A percentile compares a stretch with the other conserved stretches of the same genome.
These are phyloP conservation scores for Lathyrus oleraceus DNA, from an alignment of 306 rosid species.

Conservation along the genomic window DNA sequence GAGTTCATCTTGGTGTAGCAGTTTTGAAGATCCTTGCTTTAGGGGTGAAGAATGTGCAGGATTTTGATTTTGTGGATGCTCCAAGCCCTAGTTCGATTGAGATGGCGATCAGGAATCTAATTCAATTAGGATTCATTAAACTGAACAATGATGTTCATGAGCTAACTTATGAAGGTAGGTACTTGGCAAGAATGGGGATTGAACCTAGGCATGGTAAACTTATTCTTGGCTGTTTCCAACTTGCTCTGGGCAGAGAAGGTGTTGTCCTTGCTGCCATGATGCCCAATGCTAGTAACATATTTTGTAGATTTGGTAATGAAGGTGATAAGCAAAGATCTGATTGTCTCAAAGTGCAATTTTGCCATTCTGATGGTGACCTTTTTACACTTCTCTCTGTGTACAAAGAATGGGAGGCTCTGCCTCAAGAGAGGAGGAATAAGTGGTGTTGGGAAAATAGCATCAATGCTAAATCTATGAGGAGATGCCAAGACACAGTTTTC, in stretches of 20 bases:
- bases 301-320: slow-evolving; percentile 85
- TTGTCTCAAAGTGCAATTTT: slow-evolving; percentile 81
- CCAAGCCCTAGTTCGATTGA: slow-evolving; percentile 83
- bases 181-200: slow-evolving; percentile 76
- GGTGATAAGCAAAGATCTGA: slow-evolving; percentile 79
- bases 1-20: slow-evolving; percentile 98
- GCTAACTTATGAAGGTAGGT: slow-evolving; percentile 66
- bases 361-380: slow-evolving; percentile 89
- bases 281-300: slow-evolving; percentile 87
- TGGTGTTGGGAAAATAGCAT: slow-evolving; percentile 99
- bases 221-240: slow-evolving; percentile 61
- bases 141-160: slow-evolving; percentile 46
- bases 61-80: slow-evolving; percentile 88
- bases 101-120: slow-evolving; percentile 74
- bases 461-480: slow-evolving; percentile 90
- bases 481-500: slow-evolving; percentile 74
- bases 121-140: slow-evolving; percentile 71
- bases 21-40: slow-evolving; percentile 86
- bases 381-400: slow-evolving; percentile 90
- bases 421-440: slow-evolving; percentile 51
- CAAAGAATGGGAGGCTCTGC: slow-evolving; percentile 73
- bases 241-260: slow-evolving; percentile 74
- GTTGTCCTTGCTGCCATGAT: slow-evolving; percentile 82
- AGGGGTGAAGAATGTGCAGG: slow-evolving; percentile 69
- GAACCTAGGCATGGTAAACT: slow-evolving; percentile 98